A percentile compares a stretch with the other conserved stretches of the same genome.
Conservation (phyloP, 768 basidiomycete genomes). For the Phanerodontia chrysosporium region DNA sequence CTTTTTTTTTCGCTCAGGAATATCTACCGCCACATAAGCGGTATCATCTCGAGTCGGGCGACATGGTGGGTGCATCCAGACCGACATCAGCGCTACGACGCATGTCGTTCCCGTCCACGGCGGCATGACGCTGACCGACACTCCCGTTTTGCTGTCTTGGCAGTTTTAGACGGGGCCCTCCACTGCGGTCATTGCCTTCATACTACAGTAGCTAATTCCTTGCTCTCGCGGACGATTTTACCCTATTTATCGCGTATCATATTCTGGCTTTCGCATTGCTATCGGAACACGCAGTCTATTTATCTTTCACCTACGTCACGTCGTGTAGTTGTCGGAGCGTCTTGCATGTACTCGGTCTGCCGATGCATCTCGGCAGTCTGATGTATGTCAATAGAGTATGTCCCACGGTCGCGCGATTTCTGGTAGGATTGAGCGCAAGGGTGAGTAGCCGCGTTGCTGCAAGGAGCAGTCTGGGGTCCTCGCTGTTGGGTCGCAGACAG, state of each 20-base stretch:
- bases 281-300: not conserved
- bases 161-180: not conserved
- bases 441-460: no score
- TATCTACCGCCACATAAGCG: slow-evolving; percentile 24
- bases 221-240: not conserved
- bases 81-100: slow-evolving; percentile 2
- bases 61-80: slow-evolving; percentile 6
- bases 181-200: not conserved
- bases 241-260: slow-evolving; percentile 4
- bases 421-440: no score
- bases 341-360: not conserved
- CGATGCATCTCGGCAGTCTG: not conserved
- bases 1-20: slow-evolving; percentile 17
- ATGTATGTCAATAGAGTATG: not conserved
- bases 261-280: slow-evolving; percentile 4
- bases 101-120: not conserved
- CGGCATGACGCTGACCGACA: not conserved
- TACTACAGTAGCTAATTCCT: not conserved
- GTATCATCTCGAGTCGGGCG: slow-evolving; percentile 17
- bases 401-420: no score
- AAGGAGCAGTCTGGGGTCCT: no score
- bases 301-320: not conserved
- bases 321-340: not conserved
- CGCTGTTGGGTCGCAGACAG: no score
- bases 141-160: not conserved